These are phyloP conservation scores for Monosporascus sp. DNA, from an alignment of 2,329 filamentous ascomycete genomes.

Conservation along the genomic window DNA sequence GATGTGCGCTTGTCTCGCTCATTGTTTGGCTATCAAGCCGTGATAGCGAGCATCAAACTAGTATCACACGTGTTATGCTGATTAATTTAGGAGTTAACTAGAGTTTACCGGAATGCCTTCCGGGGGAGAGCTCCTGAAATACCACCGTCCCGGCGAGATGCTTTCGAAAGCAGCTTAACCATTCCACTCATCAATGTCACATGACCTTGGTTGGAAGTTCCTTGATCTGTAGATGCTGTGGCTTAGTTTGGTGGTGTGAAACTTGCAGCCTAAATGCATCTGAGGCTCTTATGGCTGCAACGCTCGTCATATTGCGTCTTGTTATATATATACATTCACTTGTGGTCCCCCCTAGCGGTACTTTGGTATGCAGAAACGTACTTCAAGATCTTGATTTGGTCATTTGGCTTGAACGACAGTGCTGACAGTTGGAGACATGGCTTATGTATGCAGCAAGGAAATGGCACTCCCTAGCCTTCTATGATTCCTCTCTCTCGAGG, in stretches of 20 bases:
- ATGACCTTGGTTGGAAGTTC: conserved; percentile 11
- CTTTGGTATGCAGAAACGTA: neutral
- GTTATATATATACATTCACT: neutral
- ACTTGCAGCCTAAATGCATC: conserved; percentile 15
- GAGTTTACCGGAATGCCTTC: conserved; percentile 2
- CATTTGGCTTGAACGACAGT: too few relatives aligned
- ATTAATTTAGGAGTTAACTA: neutral
- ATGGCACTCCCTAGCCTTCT: neutral
- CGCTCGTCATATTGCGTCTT: conserved; percentile 11
- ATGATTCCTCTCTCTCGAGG: too few relatives aligned
- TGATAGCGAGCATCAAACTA: neutral
- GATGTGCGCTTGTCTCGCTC: neutral
- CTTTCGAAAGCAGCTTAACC: neutral
- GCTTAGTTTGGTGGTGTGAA: conserved; percentile 8
- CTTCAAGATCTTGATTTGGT: neutral
- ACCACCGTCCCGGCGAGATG: too few relatives aligned
- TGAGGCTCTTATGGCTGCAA: conserved; percentile 13
- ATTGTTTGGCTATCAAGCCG: neutral
- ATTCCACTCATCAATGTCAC: conserved; percentile 12
- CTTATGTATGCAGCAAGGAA: neutral
- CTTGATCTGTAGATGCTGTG: conserved; percentile 10
- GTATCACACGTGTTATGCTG: too few relatives aligned
- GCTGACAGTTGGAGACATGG: neutral
- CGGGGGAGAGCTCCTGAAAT: neutral
- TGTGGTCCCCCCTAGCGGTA: too few relatives aligned